Evolutionary conservation across 306 rosid species (phyloP).

Genomic region (Fagus crenata): DNA sequence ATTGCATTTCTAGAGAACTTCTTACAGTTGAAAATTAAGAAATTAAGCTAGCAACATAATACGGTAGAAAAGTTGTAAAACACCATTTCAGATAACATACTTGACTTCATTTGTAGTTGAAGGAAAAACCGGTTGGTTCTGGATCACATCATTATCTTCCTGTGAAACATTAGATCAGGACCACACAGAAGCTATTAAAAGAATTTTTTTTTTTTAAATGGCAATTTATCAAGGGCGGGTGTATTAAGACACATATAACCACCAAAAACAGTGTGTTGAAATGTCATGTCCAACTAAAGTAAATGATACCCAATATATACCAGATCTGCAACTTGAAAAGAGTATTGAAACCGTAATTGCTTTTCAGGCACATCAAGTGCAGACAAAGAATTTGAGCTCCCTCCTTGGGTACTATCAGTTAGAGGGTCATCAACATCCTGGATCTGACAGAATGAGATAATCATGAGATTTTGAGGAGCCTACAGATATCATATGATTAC

Average conservation of each 20-base stretch:
- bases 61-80: slow-evolving; percentile 14
- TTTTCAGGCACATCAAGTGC: slow-evolving; percentile 54
- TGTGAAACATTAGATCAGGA: slow-evolving; percentile 41
- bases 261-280: background rate
- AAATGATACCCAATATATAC: slow-evolving; percentile 38
- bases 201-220: background rate
- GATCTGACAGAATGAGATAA: slow-evolving; percentile 47
- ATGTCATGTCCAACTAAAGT: slow-evolving; percentile 1
- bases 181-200: slow-evolving; percentile 12
- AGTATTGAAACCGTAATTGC: slow-evolving; percentile 40
- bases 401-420: slow-evolving; percentile 46
- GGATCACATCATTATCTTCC: slow-evolving; percentile 53
- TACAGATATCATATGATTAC: slow-evolving; percentile 7
- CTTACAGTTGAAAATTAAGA: slow-evolving; percentile 2
- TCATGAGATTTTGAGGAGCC: slow-evolving; percentile 25
- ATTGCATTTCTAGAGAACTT: slow-evolving; percentile 13
- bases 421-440: slow-evolving; percentile 69
- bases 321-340: slow-evolving; percentile 40
- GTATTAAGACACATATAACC: background rate
- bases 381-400: slow-evolving; percentile 54
- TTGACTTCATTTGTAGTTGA: slow-evolving; percentile 45
- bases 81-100: slow-evolving; percentile 43
- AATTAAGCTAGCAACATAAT: slow-evolving; percentile 8
- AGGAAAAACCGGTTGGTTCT: slow-evolving; percentile 41
- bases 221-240: background rate